Base-by-base conservation (phyloP, 1,284 basidiomycete species). In the Naganishia sp. region DNA sequence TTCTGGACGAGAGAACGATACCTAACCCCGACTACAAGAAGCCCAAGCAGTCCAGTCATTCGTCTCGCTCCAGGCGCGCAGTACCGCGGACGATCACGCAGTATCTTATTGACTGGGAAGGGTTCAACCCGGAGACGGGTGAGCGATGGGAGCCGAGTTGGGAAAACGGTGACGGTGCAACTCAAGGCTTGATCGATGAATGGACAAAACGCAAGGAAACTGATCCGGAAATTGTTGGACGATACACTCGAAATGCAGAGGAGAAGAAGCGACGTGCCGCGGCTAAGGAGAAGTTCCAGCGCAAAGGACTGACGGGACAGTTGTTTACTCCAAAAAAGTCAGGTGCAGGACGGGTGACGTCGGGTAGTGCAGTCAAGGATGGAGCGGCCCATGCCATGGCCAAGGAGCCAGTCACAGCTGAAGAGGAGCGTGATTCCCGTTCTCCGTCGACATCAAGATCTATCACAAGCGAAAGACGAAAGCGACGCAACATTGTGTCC, bases 41-140 rank as follows among this genome's bases (percentile, higher is more conserved):
- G 31, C n/a, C 53, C 9, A 33, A 36, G 5, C 42, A 48, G 6
- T 25, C 25, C 21, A 52, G 33, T 11, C 43, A 45, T 36, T 61
- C 59, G 25, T 61, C 59, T 11, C 59, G 59, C 21, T 11, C n/a
- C 48, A 61, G 52, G 15, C n/a, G 33, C 13, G 2, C 23, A 16
- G 25, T 31, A 15, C 36, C 48, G 3, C 36, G 15, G 25, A 43
- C 33, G 6, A 36, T 61, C 13, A 28, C 21, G 7, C 59, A 71
- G 39, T 77, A 75, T 65, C 71, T 75, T 3, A 69, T 78, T 23
- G 50, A 72, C 44, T 78, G 77, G 77, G 68, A 60, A 28, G 76
- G 74, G 2, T 36, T 68, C 5, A 73, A 78, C 44, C 71, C 72
- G 13, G 54, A 53, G 0, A 75, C 72, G 10, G 72, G 72, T 1